phyloP scores from a whole-genome alignment of 331 rosid genomes.

The Quercus lobata region DNA sequence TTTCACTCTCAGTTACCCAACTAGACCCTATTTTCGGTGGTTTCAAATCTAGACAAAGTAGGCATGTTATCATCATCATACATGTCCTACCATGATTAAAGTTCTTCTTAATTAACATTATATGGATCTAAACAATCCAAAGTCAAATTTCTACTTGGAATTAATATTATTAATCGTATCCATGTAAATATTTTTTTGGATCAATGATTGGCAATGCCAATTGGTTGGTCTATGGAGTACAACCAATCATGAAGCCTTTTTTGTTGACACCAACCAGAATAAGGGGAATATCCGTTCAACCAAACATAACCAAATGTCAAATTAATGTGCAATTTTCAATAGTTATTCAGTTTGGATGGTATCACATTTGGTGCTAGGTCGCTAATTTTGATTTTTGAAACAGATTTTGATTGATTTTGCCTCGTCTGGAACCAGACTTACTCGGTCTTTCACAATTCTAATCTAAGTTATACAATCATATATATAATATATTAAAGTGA shows the following conservation, averaged over 20 bases:
- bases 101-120: background rate
- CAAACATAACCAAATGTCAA: background rate
- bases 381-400: background rate
- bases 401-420: no score
- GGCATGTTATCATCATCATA: slow-evolving; percentile 30
- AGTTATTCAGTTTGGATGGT: background rate
- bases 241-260: slow-evolving; percentile 22
- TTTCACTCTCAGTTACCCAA: background rate
- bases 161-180: background rate
- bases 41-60: slow-evolving; percentile 15
- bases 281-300: no score
- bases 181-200: slow-evolving; percentile 4
- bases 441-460: no score
- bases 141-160: background rate
- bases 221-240: slow-evolving; percentile 24
- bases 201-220: slow-evolving; percentile 28
- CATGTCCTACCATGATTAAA: slow-evolving; percentile 39
- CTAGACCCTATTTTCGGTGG: background rate
- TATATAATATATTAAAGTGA: no score
- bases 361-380: background rate
- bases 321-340: background rate
- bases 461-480: no score
- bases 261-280: background rate
- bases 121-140: background rate
- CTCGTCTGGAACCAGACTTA: no score